Base-by-base conservation (phyloP, 306 rosid species). In the Vigna trinervia region DNA sequence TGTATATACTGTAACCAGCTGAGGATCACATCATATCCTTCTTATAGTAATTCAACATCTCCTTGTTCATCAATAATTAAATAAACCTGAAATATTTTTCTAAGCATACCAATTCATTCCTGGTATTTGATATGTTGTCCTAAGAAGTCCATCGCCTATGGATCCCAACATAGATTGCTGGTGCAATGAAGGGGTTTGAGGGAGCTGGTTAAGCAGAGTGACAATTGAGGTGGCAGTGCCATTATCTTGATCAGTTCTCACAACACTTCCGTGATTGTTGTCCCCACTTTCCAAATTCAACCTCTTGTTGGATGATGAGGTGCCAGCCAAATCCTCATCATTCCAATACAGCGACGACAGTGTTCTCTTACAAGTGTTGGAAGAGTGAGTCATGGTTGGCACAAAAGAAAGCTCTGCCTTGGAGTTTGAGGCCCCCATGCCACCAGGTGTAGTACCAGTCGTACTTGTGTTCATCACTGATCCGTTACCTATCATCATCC, bases 21-120 rank as follows among this genome's bases (percentile, higher is more conserved):
- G 79, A 72, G 26, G 38, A 53, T 61, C 65, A 63, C 38, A 50
- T 30, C 26, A 46, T 22, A 5, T 56, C 26, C 80, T 68, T 64
- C 14, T 41, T 64, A 36, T 39, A 39, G 10, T 52, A 77, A 4
- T 56, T 32, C n/a, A 69, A 28, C 34, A 58, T 17, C 70, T 66
- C n/a, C 64, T 20, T 50, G 20, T 19, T 69, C 54, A 64, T 78
- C 79, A 68, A 60, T 46, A 56, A 45, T 45, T 45, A 45, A 43
- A 38, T 39, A 39, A 69, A 67, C 43, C 5, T 48, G 34, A 72
- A 79, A 61, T 30, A 30, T 76, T 67, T 81, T 58, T 47, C 58
- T 86, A 63, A 73, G 91, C 71, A 78, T 84, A 90, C 98, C 98
- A 94, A 71, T 94, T 89, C 86, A 86, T 89, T 7, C 90, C 97